Conservation (phyloP, 768 basidiomycete genomes). For the Rhodotorula toruloides region DNA sequence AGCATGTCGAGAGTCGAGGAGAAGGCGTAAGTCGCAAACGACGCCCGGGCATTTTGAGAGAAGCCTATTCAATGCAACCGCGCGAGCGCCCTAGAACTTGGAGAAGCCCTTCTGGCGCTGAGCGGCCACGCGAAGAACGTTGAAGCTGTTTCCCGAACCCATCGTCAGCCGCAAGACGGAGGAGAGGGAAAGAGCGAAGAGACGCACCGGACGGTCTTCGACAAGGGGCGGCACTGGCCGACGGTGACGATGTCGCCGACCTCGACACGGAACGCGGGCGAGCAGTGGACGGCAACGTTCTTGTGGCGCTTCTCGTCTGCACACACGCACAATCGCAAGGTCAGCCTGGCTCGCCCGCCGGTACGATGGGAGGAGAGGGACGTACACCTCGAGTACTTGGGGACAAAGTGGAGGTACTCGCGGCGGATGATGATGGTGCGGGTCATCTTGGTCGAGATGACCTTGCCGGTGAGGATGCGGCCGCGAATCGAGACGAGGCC, state of each 20-base stretch:
- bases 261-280: constrained; percentile 98
- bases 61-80: no score
- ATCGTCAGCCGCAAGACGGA: not conserved
- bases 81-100: no score
- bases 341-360: not conserved
- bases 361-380: not conserved
- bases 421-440: constrained; percentile 91
- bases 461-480: constrained; percentile 95
- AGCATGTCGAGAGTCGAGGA: no score
- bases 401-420: constrained; percentile 79
- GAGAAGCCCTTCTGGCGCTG: no score
- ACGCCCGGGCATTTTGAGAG: no score
- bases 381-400: constrained; percentile 70
- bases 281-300: constrained; percentile 94
- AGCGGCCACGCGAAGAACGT: constrained; percentile 97
- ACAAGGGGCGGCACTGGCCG: constrained; percentile 96
- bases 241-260: constrained; percentile 90
- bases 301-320: constrained; percentile 61
- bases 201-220: constrained; percentile 63
- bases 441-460: constrained; percentile 98
- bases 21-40: no score
- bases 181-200: not conserved
- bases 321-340: not conserved
- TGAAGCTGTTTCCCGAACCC: constrained; percentile 70
- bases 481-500: constrained; percentile 96